These are phyloP conservation scores for Globisporangium heterothallicum DNA, from an alignment of 352 stramenopile genomes.

Conservation along the genomic window DNA sequence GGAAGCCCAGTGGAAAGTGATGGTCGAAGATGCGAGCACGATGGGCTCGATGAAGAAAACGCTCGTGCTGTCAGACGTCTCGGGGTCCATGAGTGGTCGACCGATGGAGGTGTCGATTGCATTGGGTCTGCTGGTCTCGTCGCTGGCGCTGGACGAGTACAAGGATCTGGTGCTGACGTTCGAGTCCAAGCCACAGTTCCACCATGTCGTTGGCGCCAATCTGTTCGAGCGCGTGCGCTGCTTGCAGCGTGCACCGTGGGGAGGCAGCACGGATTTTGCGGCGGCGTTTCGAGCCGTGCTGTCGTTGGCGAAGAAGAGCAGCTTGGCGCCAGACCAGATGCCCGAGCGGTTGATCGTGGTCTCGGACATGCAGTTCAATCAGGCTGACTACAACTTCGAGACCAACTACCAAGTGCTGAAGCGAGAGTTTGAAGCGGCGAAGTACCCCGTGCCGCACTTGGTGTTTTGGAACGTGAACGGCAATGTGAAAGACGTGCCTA, in stretches of 20 bases:
- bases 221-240: constrained; percentile 25
- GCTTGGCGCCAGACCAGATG: constrained; percentile 37
- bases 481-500: constrained; percentile 23
- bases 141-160: constrained; percentile 35
- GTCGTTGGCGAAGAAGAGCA: constrained; percentile 22
- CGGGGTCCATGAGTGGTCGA: constrained; percentile 27
- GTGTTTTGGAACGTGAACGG: constrained; percentile 78
- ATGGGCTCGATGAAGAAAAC: constrained; percentile 22
- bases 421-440: constrained; percentile 24
- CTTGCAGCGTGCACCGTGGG: constrained; percentile 27
- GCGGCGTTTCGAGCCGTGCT: constrained; percentile 58
- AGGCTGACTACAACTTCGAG: constrained; percentile 31
- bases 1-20: constrained; percentile 46
- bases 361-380: constrained; percentile 67
- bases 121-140: constrained; percentile 33
- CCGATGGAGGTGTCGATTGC: constrained; percentile 43
- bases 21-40: constrained; percentile 51
- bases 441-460: constrained; percentile 47
- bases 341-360: constrained; percentile 68
- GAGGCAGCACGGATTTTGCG: constrained; percentile 58
- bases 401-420: constrained; percentile 38
- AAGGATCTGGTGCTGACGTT: constrained; percentile 56
- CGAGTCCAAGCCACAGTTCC: constrained; percentile 30
- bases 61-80: constrained; percentile 51
- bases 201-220: constrained; percentile 27